Conservation (phyloP, 2,329 filamentous ascomycete species). For the Penicillium glabrum region DNA sequence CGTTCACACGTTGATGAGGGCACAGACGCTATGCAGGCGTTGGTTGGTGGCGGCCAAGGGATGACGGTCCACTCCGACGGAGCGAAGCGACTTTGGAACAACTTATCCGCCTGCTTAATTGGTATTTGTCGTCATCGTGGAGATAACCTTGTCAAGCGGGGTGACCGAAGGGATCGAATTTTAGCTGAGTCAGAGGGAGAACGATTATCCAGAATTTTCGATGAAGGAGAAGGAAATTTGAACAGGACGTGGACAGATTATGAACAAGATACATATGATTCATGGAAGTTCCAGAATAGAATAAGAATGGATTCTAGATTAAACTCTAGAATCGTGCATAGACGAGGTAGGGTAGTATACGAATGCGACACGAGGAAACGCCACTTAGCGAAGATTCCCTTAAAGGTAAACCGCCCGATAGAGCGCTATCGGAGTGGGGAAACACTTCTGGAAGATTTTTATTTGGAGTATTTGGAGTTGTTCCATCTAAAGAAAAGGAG, state of each 20-base stretch:
- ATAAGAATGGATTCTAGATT: background rate
- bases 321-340: background rate
- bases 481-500: too few relatives aligned
- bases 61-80: constrained; percentile 14
- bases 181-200: background rate
- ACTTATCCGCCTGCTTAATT: constrained; percentile 15
- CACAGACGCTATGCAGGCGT: constrained; percentile 5
- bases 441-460: background rate
- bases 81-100: constrained; percentile 3
- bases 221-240: too few relatives aligned
- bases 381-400: constrained; percentile 10
- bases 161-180: background rate
- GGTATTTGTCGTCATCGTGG: constrained; percentile 7
- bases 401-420: constrained; percentile 5
- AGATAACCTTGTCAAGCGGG: constrained; percentile 13
- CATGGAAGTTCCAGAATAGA: too few relatives aligned
- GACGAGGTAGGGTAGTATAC: constrained; percentile 1
- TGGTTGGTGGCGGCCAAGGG: constrained; percentile 10
- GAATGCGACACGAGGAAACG: constrained; percentile 11
- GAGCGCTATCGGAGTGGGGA: background rate
- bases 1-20: background rate
- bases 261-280: too few relatives aligned
- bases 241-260: too few relatives aligned
- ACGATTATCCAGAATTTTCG: background rate
- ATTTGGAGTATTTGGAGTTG: background rate